Base-by-base conservation (phyloP, 2,329 filamentous ascomycete genomes). In the Fusarium sambucinum region DNA sequence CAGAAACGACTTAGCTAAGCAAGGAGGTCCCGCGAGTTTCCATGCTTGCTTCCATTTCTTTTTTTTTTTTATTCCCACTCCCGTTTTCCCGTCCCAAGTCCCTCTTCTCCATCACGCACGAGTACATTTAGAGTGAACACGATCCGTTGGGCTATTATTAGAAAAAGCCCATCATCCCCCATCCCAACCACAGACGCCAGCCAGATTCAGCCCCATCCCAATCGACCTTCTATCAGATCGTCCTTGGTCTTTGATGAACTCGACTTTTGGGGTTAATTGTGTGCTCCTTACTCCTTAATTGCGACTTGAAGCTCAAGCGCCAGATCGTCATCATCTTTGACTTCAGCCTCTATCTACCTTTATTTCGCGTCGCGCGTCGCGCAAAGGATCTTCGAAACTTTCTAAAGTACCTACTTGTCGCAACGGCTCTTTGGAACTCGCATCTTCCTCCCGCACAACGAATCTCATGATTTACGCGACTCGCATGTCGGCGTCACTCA, bases 171-270 rank as follows among this genome's bases (percentile, higher is more conserved):
- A 54, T 53, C 35, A 38, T 38, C 35, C 35, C 55, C 52, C 56
- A 70, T 69, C 68, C 63, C 63, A 68, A 68, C 59, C 70, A 65
- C 52, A 63, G 60, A 72, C 71, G 69, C 70, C 72, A 69, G 70
- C 72, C 72, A 74, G 72, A 74, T 74, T 73, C 73, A 74, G 73
- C 73, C 73, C 72, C 73, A 74, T 74, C 73, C 73, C 72, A 73
- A 74, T 74, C 61, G 44, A 69, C 64, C 46, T 69, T 69, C 63
- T 57, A 66, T 68, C 47, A 45, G 63, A 71, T 73, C 59, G 38
- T 29, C 45, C 37, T 53, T 63, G 47, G 47, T 29, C 45, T 48
- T 21, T 52, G 48, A 38, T 51, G 27, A 25, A 42, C 16, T 37
- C 50, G 21, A 23, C 41, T 30, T 38, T 48, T 38, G 52, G 32